Percentiles rank a stretch among this genome's conserved stretches.
Evolutionary conservation across 2,329 filamentous ascomycete genomes (phyloP).

Genomic region (Westerdykella ornata): DNA sequence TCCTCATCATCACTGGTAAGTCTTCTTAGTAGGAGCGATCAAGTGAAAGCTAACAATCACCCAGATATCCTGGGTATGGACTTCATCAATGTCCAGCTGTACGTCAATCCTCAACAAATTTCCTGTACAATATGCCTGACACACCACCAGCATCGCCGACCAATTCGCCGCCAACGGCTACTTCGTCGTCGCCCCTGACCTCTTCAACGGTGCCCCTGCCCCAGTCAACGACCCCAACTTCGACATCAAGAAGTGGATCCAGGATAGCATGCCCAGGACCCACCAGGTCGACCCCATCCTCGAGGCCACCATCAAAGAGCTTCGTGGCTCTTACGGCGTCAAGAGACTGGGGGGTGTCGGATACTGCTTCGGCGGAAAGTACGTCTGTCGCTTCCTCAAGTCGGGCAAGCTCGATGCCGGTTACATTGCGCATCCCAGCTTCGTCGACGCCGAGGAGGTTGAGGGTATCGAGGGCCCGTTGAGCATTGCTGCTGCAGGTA

Average conservation of each 20-base stretch:
- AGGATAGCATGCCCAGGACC: conserved; percentile 32
- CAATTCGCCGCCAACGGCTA: conserved; percentile 69
- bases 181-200: conserved; percentile 60
- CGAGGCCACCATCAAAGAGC: conserved; percentile 42
- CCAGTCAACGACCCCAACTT: conserved; percentile 49
- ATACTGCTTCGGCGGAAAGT: conserved; percentile 50
- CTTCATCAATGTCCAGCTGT: conserved; percentile 47
- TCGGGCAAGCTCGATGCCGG: conserved; percentile 59
- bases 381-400: conserved; percentile 56
- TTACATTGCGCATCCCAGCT: conserved; percentile 70
- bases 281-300: conserved; percentile 49
- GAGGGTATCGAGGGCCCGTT: conserved; percentile 51
- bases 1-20: conserved; percentile 42
- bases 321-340: conserved; percentile 46
- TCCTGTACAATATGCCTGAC: background rate
- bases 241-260: conserved; percentile 48
- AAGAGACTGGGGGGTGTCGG: conserved; percentile 43
- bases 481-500: conserved; percentile 57
- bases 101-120: conserved; percentile 11
- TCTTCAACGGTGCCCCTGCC: conserved; percentile 62
- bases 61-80: conserved; percentile 54
- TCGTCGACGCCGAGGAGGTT: conserved; percentile 59
- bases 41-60: conserved; percentile 18
- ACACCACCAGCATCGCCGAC: conserved; percentile 54
- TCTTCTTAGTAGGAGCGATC: background rate